Evolutionary conservation across 2,329 filamentous ascomycete genomes (phyloP).

Genomic region (Penicillium sp.): DNA sequence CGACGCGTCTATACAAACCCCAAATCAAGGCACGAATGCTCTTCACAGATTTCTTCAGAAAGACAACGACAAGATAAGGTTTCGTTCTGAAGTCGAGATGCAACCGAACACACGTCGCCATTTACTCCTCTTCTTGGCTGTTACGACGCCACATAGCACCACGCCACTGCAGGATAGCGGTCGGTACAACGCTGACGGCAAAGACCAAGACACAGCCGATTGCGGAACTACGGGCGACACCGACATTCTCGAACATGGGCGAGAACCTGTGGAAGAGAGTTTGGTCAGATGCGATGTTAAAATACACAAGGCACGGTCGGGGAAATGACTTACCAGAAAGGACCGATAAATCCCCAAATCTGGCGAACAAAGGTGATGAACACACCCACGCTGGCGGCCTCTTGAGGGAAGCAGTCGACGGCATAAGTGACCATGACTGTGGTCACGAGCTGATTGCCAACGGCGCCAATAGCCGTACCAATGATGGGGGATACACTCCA

Average conservation of each 20-base stretch:
- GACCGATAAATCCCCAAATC: slow-evolving; percentile 45
- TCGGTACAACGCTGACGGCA: slow-evolving; percentile 38
- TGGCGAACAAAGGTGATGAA: slow-evolving; percentile 62
- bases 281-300: slow-evolving; percentile 19
- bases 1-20: neutral
- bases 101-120: neutral
- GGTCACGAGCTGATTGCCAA: slow-evolving; percentile 66
- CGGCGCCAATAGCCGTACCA: slow-evolving; percentile 57
- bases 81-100: neutral
- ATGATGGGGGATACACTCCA: slow-evolving; percentile 63
- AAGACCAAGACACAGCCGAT: slow-evolving; percentile 38
- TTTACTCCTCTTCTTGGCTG: slow-evolving; percentile 14
- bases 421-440: slow-evolving; percentile 65
- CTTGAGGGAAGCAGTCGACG: slow-evolving; percentile 61
- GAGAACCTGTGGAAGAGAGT: slow-evolving; percentile 33
- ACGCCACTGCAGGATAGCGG: slow-evolving; percentile 35
- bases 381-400: slow-evolving; percentile 62
- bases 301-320: neutral
- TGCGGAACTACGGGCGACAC: slow-evolving; percentile 37
- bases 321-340: slow-evolving; percentile 40
- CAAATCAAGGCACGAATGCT: neutral
- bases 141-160: slow-evolving; percentile 31
- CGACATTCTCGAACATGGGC: slow-evolving; percentile 41
- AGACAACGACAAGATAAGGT: neutral
- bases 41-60: neutral